A percentile compares a stretch with the other conserved stretches of the same genome.
Conservation (phyloP, 148 eudicot species). For the Rhododendron williamsianum region DNA sequence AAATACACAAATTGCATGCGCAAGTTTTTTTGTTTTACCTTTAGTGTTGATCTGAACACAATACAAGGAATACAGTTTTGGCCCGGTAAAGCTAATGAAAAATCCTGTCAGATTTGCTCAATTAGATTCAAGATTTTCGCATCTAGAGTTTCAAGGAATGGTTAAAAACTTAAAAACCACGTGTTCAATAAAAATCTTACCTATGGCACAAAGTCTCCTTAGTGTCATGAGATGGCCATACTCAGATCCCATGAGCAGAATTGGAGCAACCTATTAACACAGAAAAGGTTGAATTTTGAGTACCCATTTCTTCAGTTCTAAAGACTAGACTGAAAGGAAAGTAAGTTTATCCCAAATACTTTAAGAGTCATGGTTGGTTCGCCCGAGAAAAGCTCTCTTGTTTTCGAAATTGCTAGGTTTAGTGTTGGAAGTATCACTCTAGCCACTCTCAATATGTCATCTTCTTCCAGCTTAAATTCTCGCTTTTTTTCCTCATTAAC, state of each 20-base stretch:
- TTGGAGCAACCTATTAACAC: slow-evolving; percentile 49
- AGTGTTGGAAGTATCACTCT: slow-evolving; percentile 62
- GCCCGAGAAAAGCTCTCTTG: slow-evolving; percentile 75
- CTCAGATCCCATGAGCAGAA: slow-evolving; percentile 64
- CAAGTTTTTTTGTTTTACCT: slow-evolving; percentile 28
- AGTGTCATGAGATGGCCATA: slow-evolving; percentile 84
- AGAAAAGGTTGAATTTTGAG: neutral
- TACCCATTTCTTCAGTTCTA: neutral
- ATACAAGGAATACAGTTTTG: slow-evolving; percentile 63
- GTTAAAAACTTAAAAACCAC: neutral
- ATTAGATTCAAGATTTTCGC: neutral
- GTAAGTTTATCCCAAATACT: slow-evolving; percentile 30
- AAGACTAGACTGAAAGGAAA: neutral
- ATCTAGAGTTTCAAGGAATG: neutral
- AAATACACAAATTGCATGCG: neutral
- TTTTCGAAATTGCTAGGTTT: slow-evolving; percentile 57
- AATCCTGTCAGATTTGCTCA: slow-evolving; percentile 51
- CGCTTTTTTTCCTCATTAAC: slow-evolving; percentile 22
- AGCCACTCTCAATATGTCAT: slow-evolving; percentile 54
- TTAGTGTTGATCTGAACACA: slow-evolving; percentile 43
- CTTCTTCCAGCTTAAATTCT: slow-evolving; percentile 57
- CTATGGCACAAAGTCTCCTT: slow-evolving; percentile 71
- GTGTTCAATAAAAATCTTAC: slow-evolving; percentile 27
- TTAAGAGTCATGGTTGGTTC: slow-evolving; percentile 91
- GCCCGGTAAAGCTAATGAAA: slow-evolving; percentile 70